Base-by-base conservation (phyloP, 2,329 filamentous ascomycete species). In the Cercospora sp. region DNA sequence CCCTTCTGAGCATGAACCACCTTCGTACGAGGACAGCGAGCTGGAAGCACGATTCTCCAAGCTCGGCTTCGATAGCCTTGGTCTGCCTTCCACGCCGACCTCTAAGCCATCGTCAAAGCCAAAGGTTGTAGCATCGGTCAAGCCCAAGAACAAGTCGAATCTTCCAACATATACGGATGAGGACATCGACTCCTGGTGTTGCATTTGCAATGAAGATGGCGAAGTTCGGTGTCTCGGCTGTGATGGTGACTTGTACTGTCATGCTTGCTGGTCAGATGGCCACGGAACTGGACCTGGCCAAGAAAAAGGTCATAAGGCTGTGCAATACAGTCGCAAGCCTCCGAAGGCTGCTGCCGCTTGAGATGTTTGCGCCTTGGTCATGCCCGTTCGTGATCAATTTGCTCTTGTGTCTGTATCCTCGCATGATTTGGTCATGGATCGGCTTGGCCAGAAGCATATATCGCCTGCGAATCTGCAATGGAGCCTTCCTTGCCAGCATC, bases 191-290 rank as follows among this genome's bases (percentile, higher is more conserved):
- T 87, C 85, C 1, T 96, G 92, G 91, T 96, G 93, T 77, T 86
- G 89, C 33, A 93, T 95, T 9, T 97, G 93, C 76, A 88, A 90
- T 58, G 91, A 93, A 67, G 91, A 95, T 75, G 92, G 90, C 0
- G 88, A 88, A 3, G 80, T 95, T 30, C 84, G 85, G 66, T 97
- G 93, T 76, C 76, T 89, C 0, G 91, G 90, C 3, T 97, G 93
- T 74, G 88, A 84, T 63, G 82, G 82, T 1, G 86, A 94, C 71
- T 82, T 92, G 48, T 96, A 94, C 77, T 97, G 93, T 77, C 83
- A 84, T 23, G 82, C 86, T 16, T 96, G 93, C 81, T 97, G 92
- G 92, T 86, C 84, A 68, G 92, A 94, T 75, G 92, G 93, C 78
- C 93, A 96, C 0, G 88, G 89, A 0, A 83, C 84, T 55, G 91